Evolutionary conservation across 2,329 filamentous ascomycete species (phyloP).

Genomic region (Elsinoe necatrix): DNA sequence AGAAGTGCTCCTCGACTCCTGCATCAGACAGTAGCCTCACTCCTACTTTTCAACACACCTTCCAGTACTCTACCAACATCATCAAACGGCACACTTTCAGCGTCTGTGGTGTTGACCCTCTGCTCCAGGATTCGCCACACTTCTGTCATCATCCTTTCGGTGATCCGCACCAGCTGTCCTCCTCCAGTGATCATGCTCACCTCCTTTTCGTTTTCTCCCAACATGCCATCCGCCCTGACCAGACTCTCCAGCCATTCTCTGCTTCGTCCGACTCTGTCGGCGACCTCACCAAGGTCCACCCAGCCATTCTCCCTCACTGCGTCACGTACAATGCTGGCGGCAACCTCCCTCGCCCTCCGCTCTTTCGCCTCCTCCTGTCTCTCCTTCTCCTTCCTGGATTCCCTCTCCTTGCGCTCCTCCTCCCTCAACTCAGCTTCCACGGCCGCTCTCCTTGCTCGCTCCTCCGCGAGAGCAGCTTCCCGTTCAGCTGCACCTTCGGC

Average conservation of each 20-base stretch:
- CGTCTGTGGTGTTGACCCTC: slow-evolving; percentile 23
- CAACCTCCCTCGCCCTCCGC: slow-evolving; percentile 26
- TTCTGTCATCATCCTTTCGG: slow-evolving; percentile 31
- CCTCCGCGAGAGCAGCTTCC: slow-evolving; percentile 34
- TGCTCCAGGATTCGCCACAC: slow-evolving; percentile 32
- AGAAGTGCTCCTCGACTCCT: too few species aligned
- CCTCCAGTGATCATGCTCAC: slow-evolving; percentile 35
- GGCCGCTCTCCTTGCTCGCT: slow-evolving; percentile 34
- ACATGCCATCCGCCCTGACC: slow-evolving; percentile 34
- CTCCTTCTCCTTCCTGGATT: slow-evolving; percentile 32
- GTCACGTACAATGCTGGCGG: slow-evolving; percentile 28
- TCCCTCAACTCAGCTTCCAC: slow-evolving; percentile 37
- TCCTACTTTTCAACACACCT: slow-evolving; percentile 23
- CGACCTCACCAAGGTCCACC: slow-evolving; percentile 35
- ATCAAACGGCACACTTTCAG: slow-evolving; percentile 28
- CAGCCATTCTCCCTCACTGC: slow-evolving; percentile 25
- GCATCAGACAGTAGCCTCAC: too few species aligned
- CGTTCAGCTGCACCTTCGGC: slow-evolving; percentile 38
- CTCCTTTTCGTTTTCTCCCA: slow-evolving; percentile 26
- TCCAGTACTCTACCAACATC: slow-evolving; percentile 34
- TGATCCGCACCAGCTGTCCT: slow-evolving; percentile 35
- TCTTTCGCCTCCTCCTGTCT: slow-evolving; percentile 32
- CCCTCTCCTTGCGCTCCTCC: slow-evolving; percentile 33
- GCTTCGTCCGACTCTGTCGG: slow-evolving; percentile 34
- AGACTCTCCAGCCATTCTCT: slow-evolving; percentile 37